A percentile compares a stretch with the other conserved stretches of the same genome.
Conservation (phyloP, 2,329 filamentous ascomycete genomes). For the Cryphonectria japonica region DNA sequence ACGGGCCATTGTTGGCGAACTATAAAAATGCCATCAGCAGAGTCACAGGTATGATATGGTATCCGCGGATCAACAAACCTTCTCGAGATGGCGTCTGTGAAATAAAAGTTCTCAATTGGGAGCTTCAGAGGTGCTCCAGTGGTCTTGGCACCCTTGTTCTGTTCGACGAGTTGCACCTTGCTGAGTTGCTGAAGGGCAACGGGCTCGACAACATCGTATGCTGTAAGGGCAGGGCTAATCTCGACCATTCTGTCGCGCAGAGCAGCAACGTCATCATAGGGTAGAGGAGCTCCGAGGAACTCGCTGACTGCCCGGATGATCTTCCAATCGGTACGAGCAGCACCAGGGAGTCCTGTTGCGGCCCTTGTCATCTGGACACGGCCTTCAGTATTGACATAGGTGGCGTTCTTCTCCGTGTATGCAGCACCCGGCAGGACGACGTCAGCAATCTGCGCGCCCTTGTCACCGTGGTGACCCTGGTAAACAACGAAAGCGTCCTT, state of each 20-base stretch:
- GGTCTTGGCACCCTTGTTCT: slow-evolving; percentile 86
- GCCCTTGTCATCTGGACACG: slow-evolving; percentile 92
- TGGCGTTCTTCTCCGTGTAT: slow-evolving; percentile 95
- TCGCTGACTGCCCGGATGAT: slow-evolving; percentile 92
- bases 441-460: slow-evolving; percentile 89
- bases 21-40: slow-evolving; percentile 42
- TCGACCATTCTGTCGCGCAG: slow-evolving; percentile 93
- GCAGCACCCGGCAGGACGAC: slow-evolving; percentile 91
- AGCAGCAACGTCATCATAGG: slow-evolving; percentile 89
- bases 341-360: slow-evolving; percentile 86
- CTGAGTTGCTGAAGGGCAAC: slow-evolving; percentile 74
- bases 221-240: slow-evolving; percentile 85
- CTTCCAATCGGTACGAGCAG: slow-evolving; percentile 96
- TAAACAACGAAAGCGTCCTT: slow-evolving; percentile 97
- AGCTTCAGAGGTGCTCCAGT: slow-evolving; percentile 77
- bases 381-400: slow-evolving; percentile 97
- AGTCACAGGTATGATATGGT: not conserved
- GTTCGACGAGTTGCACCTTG: slow-evolving; percentile 94
- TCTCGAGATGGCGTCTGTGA: slow-evolving; percentile 95
- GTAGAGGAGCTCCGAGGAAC: slow-evolving; percentile 83
- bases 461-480: slow-evolving; percentile 97
- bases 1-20: slow-evolving; percentile 97
- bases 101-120: slow-evolving; percentile 95
- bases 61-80: slow-evolving; percentile 63
- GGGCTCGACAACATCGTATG: slow-evolving; percentile 90